Base-by-base conservation (phyloP, 306 rosid genomes). In the Prosopis cineraria region DNA sequence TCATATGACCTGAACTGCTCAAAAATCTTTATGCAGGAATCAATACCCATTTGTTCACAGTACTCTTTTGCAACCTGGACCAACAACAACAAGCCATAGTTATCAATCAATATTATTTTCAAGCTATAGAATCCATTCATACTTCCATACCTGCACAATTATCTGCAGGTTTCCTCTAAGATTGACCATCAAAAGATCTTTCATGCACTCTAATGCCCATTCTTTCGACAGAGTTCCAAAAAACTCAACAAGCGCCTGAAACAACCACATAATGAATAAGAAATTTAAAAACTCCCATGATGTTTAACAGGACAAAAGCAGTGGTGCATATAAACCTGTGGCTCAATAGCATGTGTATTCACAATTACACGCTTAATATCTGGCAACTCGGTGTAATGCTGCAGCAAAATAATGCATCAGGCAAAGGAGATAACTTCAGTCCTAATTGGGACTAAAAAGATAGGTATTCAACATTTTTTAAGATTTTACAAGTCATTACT, bases 151-250 rank as follows among this genome's bases (percentile, higher is more conserved):
- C 99, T 96, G 99, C 82, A 96, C 99, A 84, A 96, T 96, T 72
- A 96, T 90, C 91, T 96, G 99, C 60, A 96, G 91, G 75, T 96
- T 96, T 74, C 96, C 99, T 81, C 98, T 96, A 48, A 96, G 90
- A 83, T 96, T 96, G 80, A 93, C 99, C 87, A 91, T 79, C 78
- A 96, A 79, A 75, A 96, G 92, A 87, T 96, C 99, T 86, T 96
- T 96, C 99, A 96, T 96, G 69, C 99, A 96, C 88, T 96, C 99
- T 87, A 96, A 87, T 30, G 94, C 99, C 99, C 99, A 96, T 79
- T 96, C 99, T 43, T 69, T 81, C 19, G 99, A 96, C 55, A 96
- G 86, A 58, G 99, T 96, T 20, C 99, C 99, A 19, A 96, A 93
- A 82, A 96, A 96, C 82, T 93, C 99, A 29, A 96, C 99, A 62